phyloP scores from a whole-genome alignment of 805 yeast species.

The Ogataea degrootiae region DNA sequence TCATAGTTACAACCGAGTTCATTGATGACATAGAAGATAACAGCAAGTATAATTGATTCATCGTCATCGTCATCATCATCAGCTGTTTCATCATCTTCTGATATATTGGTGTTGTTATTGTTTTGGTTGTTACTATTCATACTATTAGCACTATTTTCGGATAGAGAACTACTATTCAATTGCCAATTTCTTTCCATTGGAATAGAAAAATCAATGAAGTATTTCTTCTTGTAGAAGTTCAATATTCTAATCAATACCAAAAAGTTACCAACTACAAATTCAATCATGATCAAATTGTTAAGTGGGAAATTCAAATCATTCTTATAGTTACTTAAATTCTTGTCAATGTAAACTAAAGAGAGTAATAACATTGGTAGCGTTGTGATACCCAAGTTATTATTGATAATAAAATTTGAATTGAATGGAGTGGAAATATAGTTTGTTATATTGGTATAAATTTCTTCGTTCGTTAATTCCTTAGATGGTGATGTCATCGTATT shows the following conservation, averaged over 20 bases:
- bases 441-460: conserved; percentile 17
- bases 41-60: conserved; percentile 27
- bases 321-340: conserved; percentile 24
- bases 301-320: conserved; percentile 28
- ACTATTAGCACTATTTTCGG: not conserved
- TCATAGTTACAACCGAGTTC: conserved; percentile 22
- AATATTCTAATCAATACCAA: conserved; percentile 40
- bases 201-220: conserved; percentile 18
- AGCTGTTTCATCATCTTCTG: conserved; percentile 14
- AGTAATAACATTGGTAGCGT: conserved; percentile 44
- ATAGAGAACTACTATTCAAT: not conserved
- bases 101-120: conserved; percentile 1
- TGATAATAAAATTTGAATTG: conserved; percentile 30
- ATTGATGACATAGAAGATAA: conserved; percentile 24
- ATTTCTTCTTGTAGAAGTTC: conserved; percentile 26
- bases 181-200: conserved; percentile 21
- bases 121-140: conserved; percentile 1
- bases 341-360: conserved; percentile 25
- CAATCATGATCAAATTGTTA: conserved; percentile 32
- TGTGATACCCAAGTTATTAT: conserved; percentile 49
- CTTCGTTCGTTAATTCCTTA: conserved; percentile 13
- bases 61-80: conserved; percentile 19
- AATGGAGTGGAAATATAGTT: conserved; percentile 19
- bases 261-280: conserved; percentile 43
- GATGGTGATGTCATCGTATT: not conserved